phyloP scores from a whole-genome alignment of 768 basidiomycete genomes.

The Myochromella boudieri region DNA sequence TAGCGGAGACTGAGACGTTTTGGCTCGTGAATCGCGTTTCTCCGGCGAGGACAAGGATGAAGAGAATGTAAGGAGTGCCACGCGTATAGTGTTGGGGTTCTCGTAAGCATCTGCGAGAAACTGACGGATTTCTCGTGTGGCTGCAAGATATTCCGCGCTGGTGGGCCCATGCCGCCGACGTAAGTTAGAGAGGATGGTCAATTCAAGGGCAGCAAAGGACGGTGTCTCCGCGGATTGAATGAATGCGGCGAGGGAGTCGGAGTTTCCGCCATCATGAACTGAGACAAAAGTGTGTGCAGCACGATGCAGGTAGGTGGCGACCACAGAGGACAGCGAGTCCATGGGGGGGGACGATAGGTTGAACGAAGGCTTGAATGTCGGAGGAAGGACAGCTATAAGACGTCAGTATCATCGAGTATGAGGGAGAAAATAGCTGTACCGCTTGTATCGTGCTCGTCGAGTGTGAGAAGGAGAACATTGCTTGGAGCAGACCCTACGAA shows the following conservation, averaged over 20 bases:
- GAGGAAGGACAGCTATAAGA: conserved; percentile 55
- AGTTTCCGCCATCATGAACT: conserved; percentile 39
- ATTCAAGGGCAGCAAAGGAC: conserved; percentile 63
- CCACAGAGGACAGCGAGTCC: conserved; percentile 47
- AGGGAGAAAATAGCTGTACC: conserved; percentile 37
- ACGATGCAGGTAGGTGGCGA: conserved; percentile 57
- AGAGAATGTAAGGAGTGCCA: conserved; percentile 56
- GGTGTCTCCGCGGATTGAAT: conserved; percentile 50
- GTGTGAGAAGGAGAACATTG: conserved; percentile 52
- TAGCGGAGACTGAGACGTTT: conserved; percentile 47
- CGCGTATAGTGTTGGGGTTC: conserved; percentile 34
- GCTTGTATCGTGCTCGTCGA: conserved; percentile 54
- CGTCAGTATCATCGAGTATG: neutral
- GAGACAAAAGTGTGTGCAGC: conserved; percentile 59
- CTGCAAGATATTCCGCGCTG: conserved; percentile 56
- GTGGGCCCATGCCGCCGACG: conserved; percentile 43
- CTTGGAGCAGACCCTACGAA: conserved; percentile 60
- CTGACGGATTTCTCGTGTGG: conserved; percentile 43
- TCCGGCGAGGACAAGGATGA: conserved; percentile 20
- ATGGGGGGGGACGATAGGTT: conserved; percentile 32
- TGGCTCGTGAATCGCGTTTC: conserved; percentile 39
- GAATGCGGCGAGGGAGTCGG: conserved; percentile 45
- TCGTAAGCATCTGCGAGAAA: conserved; percentile 44
- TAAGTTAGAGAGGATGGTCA: conserved; percentile 50
- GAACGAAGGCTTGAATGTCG: conserved; percentile 49